Base-by-base conservation (phyloP, 2,329 filamentous ascomycete species). In the Colletotrichum higginsianum region DNA sequence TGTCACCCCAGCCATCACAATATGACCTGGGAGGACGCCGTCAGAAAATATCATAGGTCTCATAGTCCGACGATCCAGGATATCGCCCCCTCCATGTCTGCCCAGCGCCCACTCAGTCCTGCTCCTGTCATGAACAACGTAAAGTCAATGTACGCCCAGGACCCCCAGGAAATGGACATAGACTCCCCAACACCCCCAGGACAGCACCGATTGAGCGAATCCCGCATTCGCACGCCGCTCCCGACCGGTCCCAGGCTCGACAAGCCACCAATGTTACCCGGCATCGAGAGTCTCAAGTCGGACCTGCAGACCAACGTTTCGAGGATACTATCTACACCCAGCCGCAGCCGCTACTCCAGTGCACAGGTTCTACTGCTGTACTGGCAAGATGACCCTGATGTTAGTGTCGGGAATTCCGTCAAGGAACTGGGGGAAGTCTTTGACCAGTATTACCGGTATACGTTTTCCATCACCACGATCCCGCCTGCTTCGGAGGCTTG, bases 21-120 rank as follows among this genome's bases (percentile, higher is more conserved):
- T 74, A 87, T 89, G 87, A 89, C 86, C 13, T 90, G 88, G 88
- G 87, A 89, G 77, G 87, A 90, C 73, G 86, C 88, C 18, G 82
- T 86, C 57, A 82, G 81, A 75, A 89, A 89, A 75, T 90, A 88
- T 66, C 81, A 84, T 79, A 84, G 85, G 68, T 85, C 86, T 50
- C 84, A 86, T 67, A 89, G 87, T 74, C 86, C 87, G 42, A 80
- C 79, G 38, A 81, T 87, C 57, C 86, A 86, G 70, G 86, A 88
- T 30, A 84, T 88, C 55, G 82, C 84, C 40, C 83, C 85, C 42
- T 80, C 81, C 23, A 73, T 82, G 21, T 77, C 83, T 44, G 79
- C 80, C 61, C 85, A 81, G 68, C 81, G 83, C 44, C 84, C 83
- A 18, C 80, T 88, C 71, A 89, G 86, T 75, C 85, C 86, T 46